Base-by-base conservation (phyloP, 768 basidiomycete genomes). In the Lactarius sp. region DNA sequence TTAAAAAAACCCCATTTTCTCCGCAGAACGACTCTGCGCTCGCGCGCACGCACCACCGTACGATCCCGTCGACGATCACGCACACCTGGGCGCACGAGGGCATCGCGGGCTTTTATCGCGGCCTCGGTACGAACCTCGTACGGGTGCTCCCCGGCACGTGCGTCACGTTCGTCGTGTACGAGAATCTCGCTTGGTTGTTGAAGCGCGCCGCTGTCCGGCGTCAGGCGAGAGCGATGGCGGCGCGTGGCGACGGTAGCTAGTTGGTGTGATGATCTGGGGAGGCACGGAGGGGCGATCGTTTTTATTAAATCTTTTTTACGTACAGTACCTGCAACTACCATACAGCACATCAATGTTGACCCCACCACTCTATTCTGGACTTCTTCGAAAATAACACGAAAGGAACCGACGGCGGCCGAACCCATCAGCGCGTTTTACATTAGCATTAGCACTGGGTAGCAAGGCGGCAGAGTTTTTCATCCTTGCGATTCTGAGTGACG, bases 151-250 rank as follows among this genome's bases (percentile, higher is more conserved):
- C 97, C 0, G 97, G 96, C 34, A 98, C 96, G 3, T 98, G 96
- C 73, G 90, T 98, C 52, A 98, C 96, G 5, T 97, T 98, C 68
- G 96, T 98, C 44, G 94, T 98, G 20, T 99, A 98, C 73, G 97
- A 94, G 73, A 94, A 94, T 68, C 72, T 94, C 60, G 91, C 92
- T 0, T 94, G 91, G 91, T 70, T 92, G 33, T 73, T 94, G 49
- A 79, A 87, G 66, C 84, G 83, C 6, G 81, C 81, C 3, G 90
- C 90, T 53, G 77, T 78, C n/a, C 80, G 75, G 63, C 78, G 81
- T 36, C 83, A 81, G 9, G 50, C 34, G 20, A 49, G 55, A 16
- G 14, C 27, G n/a, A 39, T 10, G 20, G 20, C 4, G 46, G 22
- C 57, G 5, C 36, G n/a, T 12, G 46, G 27, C 7, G 34, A 13